phyloP scores from a whole-genome alignment of 306 rosid species.

The Oxytropis ochrocephala region DNA sequence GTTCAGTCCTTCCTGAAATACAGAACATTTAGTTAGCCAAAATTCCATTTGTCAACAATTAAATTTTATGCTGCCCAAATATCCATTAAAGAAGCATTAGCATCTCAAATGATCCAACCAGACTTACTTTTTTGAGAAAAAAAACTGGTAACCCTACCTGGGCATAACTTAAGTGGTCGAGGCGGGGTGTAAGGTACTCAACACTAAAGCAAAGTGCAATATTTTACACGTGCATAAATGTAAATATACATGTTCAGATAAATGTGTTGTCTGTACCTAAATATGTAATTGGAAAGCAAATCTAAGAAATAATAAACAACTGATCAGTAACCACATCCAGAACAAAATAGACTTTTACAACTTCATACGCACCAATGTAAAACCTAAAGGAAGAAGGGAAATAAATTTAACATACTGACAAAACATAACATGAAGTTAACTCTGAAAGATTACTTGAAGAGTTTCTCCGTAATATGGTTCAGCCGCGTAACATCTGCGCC shows the following conservation, averaged over 20 bases:
- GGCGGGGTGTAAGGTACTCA: background rate
- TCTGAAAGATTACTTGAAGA: constrained; percentile 52
- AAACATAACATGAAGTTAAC: background rate
- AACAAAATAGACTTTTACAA: background rate
- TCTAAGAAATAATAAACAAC: background rate
- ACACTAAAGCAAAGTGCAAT: background rate
- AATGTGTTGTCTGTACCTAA: background rate
- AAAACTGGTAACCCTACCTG: background rate
- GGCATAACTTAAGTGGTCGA: background rate
- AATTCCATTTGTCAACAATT: background rate
- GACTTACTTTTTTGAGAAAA: background rate
- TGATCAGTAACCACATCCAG: background rate
- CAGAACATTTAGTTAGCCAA: background rate
- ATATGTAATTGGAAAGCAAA: background rate
- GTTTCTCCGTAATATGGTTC: constrained; percentile 48
- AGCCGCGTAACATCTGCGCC: constrained; percentile 57
- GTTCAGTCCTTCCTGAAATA: constrained; percentile 34
- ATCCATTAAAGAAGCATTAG: background rate
- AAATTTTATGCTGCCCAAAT: background rate
- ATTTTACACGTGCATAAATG: background rate
- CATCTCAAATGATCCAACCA: background rate
- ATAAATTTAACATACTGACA: constrained; percentile 2
- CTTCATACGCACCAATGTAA: background rate
- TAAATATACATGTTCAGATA: background rate
- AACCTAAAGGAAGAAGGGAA: background rate